phyloP scores from a whole-genome alignment of 1,284 basidiomycete genomes.

The Sutorius eximius region DNA sequence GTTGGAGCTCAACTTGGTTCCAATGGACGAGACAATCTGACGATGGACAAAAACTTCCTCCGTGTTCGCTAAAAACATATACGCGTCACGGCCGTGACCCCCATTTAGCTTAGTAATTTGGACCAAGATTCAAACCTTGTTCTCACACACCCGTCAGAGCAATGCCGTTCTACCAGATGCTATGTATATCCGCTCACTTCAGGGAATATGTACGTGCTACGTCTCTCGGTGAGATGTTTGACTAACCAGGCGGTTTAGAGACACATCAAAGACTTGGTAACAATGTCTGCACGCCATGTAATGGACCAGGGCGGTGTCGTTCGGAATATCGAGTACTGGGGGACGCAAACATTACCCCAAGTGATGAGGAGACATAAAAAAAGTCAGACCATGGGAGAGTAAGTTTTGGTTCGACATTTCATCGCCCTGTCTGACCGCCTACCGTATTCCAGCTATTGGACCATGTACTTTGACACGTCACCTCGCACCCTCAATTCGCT shows the following conservation, averaged over 20 bases:
- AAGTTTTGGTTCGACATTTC: constrained; percentile 38
- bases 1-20: background rate
- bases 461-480: constrained; percentile 85
- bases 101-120: background rate
- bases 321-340: constrained; percentile 74
- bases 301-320: constrained; percentile 81
- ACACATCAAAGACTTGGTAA: constrained; percentile 77
- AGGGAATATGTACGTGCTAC: constrained; percentile 61
- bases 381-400: constrained; percentile 74
- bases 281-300: constrained; percentile 70
- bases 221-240: background rate
- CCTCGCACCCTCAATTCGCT: constrained; percentile 67
- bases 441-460: constrained; percentile 72
- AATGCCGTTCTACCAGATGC: constrained; percentile 83
- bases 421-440: constrained; percentile 11
- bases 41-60: background rate
- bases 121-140: background rate
- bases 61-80: background rate
- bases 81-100: background rate
- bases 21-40: background rate
- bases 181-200: constrained; percentile 76
- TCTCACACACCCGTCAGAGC: background rate
- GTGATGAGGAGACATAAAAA: constrained; percentile 71
- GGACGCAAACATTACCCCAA: constrained; percentile 73
- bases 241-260: constrained; percentile 42